Base-by-base conservation (phyloP, 306 rosid genomes). In the Hippophae gyantsensis region DNA sequence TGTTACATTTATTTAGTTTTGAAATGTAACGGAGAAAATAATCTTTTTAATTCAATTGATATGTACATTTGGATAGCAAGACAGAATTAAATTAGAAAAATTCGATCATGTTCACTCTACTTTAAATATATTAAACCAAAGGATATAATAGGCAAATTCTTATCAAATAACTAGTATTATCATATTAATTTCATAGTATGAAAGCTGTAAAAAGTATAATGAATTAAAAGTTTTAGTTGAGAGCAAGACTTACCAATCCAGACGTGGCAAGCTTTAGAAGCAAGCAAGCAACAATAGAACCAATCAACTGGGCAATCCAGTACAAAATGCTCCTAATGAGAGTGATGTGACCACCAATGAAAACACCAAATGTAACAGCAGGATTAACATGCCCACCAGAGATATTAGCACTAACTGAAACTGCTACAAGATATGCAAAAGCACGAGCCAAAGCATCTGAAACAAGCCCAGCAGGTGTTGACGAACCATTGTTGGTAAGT, bases 341-440 rank as follows among this genome's bases (percentile, higher is more conserved):
- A 49, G 76, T 51, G 71, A 87, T 84, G 79, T 87, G 84, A 23
- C 95, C 95, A 1, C 95, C 95, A n/a, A 87, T 32, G 52, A 84
- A 78, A 32, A 79, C 83, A 6, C 95, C 95, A 56, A 87, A 84
- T 7, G 95, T 87, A 25, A 87, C 92, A 12, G 86, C 92, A 14
- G 92, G 95, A 69, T 87, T 87, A 10, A 87, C 95, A 52, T 84
- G 95, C 0, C 89, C 92, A 8, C 89, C 92, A 1, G 95, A 84
- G 61, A 82, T 87, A 77, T 87, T 87, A 3, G 92, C 89, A 6
- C 81, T 92, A 1, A 87, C 78, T 27, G 89, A 53, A 13, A 87
- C 92, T 0, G 82, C 95, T 64, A 87, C 95, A 61, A 87, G 84
- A 54, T 81, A 84, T 8, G 82, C 89, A 42, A 84, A 84, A 23